These are phyloP conservation scores for Plasmodium gaboni DNA, from an alignment of 169 alveolate genomes.

Conservation along the genomic window DNA sequence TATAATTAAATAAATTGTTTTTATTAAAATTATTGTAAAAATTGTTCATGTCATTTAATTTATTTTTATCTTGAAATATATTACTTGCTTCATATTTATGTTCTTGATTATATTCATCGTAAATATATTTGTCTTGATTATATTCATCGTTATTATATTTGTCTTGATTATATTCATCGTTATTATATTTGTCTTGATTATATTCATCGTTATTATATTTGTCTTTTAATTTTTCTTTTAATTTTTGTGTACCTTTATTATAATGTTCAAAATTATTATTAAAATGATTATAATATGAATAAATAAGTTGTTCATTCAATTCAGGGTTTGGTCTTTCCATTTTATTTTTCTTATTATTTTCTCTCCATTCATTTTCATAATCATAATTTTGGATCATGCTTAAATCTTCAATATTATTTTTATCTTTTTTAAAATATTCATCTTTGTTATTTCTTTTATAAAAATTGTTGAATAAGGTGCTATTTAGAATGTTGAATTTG, in stretches of 20 bases:
- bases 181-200: neutral
- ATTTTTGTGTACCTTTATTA: neutral
- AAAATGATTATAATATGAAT: conserved; percentile 47
- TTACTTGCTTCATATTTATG: neutral
- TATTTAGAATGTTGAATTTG: conserved; percentile 24
- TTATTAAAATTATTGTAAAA: neutral
- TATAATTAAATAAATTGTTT: neutral
- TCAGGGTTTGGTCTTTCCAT: conserved; percentile 5
- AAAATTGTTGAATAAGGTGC: conserved; percentile 14
- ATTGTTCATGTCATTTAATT: neutral
- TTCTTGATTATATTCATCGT: neutral
- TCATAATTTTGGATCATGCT: neutral
- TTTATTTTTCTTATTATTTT: neutral
- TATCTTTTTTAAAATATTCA: neutral
- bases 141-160: too few relatives aligned
- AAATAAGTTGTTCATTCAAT: conserved; percentile 27
- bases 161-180: too few relatives aligned
- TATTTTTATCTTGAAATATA: neutral
- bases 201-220: neutral
- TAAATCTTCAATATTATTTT: neutral
- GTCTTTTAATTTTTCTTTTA: neutral
- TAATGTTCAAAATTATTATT: neutral
- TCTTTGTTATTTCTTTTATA: conserved; percentile 7
- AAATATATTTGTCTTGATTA: too few relatives aligned
- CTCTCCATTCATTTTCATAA: neutral